Evolutionary conservation across 129 eudicot species (phyloP).

Genomic region (Flaveria bidentis): DNA sequence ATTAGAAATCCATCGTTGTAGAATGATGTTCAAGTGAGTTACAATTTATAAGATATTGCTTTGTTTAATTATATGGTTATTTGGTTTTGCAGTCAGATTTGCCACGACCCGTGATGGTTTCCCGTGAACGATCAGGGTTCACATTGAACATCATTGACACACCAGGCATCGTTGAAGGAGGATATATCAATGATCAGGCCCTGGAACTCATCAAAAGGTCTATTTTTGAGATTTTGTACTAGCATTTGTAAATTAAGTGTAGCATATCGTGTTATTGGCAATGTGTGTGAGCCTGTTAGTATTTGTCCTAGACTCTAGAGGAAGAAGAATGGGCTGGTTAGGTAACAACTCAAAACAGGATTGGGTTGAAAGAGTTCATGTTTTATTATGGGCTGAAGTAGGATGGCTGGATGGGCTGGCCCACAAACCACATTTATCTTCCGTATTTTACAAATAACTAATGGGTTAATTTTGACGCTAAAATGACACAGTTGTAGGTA

Average conservation of each 20-base stretch:
- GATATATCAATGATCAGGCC: conserved; percentile 74
- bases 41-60: neutral
- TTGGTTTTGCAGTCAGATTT: conserved; percentile 62
- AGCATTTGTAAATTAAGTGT: neutral
- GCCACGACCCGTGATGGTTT: conserved; percentile 83
- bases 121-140: conserved; percentile 71
- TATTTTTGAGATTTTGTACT: conserved; percentile 2
- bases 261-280: conserved; percentile 8
- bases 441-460: neutral
- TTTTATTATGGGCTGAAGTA: neutral
- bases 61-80: neutral
- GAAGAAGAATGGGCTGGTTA: neutral
- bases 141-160: conserved; percentile 87
- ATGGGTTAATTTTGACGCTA: neutral
- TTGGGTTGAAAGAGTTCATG: neutral
- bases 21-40: neutral
- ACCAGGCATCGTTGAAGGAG: conserved; percentile 95
- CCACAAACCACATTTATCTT: no score
- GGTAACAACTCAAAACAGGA: neutral
- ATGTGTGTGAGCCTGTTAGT: neutral
- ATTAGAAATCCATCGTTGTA: neutral
- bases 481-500: neutral
- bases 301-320: neutral
- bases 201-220: conserved; percentile 79
- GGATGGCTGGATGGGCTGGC: neutral